Evolutionary conservation across 345 rosid species (phyloP), one percentile per base, ranked within the genome.

Genomic region (Syzygium oleosum): DNA sequence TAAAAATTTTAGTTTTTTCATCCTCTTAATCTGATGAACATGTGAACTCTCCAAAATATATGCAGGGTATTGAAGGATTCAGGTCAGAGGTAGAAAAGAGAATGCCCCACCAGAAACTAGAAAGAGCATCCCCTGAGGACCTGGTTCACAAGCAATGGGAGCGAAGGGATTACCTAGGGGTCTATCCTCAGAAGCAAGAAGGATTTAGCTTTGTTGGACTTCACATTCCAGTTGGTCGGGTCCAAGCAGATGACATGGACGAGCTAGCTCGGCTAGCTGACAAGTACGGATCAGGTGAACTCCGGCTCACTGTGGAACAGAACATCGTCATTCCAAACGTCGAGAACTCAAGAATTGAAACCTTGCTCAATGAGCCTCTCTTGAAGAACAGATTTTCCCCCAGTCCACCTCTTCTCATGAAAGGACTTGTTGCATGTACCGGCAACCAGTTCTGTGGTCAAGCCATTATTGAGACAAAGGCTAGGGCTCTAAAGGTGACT

Each of bases 371-470:
- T 80, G 98, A 95, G 85, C 94, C 95, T 10, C 90, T 95, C 14
- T 77, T 98, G 84, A 92, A 88, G 86, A 87, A 91, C 86, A 85
- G 91, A 59, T 98, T 95, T 90, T 94, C 96, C 4, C 95, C 98
- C 7, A 94, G 93, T 88, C 99, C 99, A 41, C 93, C 98, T 13
- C 89, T 97, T 87, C 91, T 98, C 2, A 95, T 96, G 98, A 94
- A 95, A 92, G 97, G 98, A 0, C 87, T 98, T 51, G 99, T 98
- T 31, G 96, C 99, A 6, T 98, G 99, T 93, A 98, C 99, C 0
- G 99, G 99, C 23, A 97, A 90, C 91, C 97, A 96, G 88, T 98
- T 98, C 58, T 95, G 98, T 22, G 98, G 99, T 46, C 99, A 98
- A 88, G 99, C 95, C 7, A 95, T 98, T 22, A 98, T 96, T 17